Evolutionary conservation across 2,329 filamentous ascomycete species (phyloP).

Genomic region (Hansfordia pulvinata): DNA sequence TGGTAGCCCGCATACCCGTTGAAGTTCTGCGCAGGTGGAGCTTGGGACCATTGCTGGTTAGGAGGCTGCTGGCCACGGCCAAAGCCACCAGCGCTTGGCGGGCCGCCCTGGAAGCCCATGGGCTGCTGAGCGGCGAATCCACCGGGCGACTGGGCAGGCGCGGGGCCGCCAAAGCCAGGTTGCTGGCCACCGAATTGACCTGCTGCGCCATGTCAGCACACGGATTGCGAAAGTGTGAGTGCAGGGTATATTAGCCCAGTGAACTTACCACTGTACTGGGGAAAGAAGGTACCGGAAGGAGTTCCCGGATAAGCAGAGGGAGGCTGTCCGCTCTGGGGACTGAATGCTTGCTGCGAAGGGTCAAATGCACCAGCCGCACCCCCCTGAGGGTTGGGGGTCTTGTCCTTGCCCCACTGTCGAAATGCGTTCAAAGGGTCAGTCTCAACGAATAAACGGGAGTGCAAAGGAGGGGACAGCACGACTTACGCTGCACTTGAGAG

Average conservation of each 20-base stretch:
- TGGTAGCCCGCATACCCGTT: slow-evolving; percentile 53
- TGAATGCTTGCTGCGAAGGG: slow-evolving; percentile 57
- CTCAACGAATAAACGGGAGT: slow-evolving; percentile 8
- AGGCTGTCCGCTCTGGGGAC: slow-evolving; percentile 61
- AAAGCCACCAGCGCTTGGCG: slow-evolving; percentile 69
- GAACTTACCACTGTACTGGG: slow-evolving; percentile 73
- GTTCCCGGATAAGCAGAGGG: slow-evolving; percentile 62
- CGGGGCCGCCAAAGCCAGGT: slow-evolving; percentile 50
- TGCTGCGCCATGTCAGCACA: slow-evolving; percentile 18
- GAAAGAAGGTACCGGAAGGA: slow-evolving; percentile 73
- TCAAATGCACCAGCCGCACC: slow-evolving; percentile 56
- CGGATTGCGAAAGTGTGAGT: slow-evolving; percentile 7
- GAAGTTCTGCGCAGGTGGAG: slow-evolving; percentile 41
- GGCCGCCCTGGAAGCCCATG: slow-evolving; percentile 59
- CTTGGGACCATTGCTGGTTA: slow-evolving; percentile 39
- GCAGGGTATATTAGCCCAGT: slow-evolving; percentile 20
- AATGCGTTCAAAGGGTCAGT: slow-evolving; percentile 16
- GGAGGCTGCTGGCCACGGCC: slow-evolving; percentile 58
- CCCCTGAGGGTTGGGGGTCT: slow-evolving; percentile 61
- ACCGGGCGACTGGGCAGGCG: slow-evolving; percentile 45
- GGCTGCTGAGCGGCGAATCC: slow-evolving; percentile 54
- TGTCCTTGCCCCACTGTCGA: slow-evolving; percentile 92
- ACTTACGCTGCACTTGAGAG: slow-evolving; percentile 96
- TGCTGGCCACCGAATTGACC: slow-evolving; percentile 52
- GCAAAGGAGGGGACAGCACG: slow-evolving; percentile 1